Evolutionary conservation across 345 rosid genomes (phyloP).

Genomic region (Geranium brycei): DNA sequence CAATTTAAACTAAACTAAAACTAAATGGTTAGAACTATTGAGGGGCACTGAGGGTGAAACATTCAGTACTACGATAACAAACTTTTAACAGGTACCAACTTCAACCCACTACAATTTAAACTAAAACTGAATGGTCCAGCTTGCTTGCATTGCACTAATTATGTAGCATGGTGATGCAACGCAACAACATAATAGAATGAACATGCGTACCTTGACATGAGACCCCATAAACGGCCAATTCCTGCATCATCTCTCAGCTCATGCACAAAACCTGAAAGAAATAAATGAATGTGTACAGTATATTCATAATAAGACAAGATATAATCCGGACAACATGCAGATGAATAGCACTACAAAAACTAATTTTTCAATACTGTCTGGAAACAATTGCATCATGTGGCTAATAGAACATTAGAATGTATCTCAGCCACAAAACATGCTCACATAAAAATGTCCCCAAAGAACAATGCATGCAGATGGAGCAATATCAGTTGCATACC

Average conservation of each 20-base stretch:
- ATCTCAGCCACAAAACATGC: not conserved
- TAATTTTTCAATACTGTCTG: not conserved
- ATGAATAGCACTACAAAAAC: not conserved
- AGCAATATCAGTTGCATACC: slow-evolving; percentile 27
- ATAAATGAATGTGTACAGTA: slow-evolving; percentile 3
- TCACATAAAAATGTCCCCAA: not conserved
- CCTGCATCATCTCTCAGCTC: slow-evolving; percentile 77
- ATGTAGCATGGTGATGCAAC: not conserved
- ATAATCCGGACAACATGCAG: not conserved
- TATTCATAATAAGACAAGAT: slow-evolving; percentile 4
- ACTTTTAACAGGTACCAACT: no score
- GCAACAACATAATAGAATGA: not conserved
- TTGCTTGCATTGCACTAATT: no score
- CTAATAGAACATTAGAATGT: not conserved
- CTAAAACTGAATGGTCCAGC: no score
- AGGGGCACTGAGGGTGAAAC: no score
- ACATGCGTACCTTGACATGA: slow-evolving; percentile 52
- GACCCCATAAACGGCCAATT: slow-evolving; percentile 69
- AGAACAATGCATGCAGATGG: not conserved
- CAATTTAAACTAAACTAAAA: no score
- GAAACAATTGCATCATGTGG: not conserved
- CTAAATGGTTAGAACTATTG: no score
- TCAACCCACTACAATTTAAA: no score
- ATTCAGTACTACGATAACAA: no score
- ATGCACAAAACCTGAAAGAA: slow-evolving; percentile 36